Conservation (phyloP, 2,329 filamentous ascomycete species). For the Aureobasidium sp. region DNA sequence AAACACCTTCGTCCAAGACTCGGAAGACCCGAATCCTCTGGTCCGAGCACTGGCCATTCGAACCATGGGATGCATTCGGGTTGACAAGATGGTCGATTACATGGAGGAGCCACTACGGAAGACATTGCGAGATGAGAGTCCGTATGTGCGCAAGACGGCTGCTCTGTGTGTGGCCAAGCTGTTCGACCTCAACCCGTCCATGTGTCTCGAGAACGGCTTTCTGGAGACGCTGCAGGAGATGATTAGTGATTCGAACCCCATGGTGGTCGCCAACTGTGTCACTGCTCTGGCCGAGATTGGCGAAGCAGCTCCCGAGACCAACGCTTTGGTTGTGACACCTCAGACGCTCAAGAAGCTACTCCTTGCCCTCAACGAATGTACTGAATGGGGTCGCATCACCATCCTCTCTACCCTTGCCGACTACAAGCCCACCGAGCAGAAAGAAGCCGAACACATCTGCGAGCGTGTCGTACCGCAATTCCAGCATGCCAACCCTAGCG, state of each 20-base stretch:
- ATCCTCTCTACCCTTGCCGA: slow-evolving; percentile 85
- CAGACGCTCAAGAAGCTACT: slow-evolving; percentile 88
- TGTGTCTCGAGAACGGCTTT: slow-evolving; percentile 97
- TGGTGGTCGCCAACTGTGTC: slow-evolving; percentile 98
- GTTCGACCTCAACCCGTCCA: slow-evolving; percentile 83
- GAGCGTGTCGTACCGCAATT: slow-evolving; percentile 95
- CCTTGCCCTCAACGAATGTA: slow-evolving; percentile 95
- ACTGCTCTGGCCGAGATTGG: slow-evolving; percentile 87
- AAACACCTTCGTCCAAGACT: slow-evolving; percentile 98
- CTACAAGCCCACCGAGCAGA: slow-evolving; percentile 78
- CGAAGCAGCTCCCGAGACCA: slow-evolving; percentile 84
- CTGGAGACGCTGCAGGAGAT: slow-evolving; percentile 88
- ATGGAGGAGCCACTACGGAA: slow-evolving; percentile 98
- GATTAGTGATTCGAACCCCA: slow-evolving; percentile 95
- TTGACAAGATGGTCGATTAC: slow-evolving; percentile 99
- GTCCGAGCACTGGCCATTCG: slow-evolving; percentile 91
- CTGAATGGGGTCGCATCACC: slow-evolving; percentile 94
- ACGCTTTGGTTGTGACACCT: slow-evolving; percentile 74
- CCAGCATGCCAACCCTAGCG: slow-evolving; percentile 95
- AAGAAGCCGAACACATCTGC: slow-evolving; percentile 97
- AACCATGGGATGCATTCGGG: slow-evolving; percentile 97
- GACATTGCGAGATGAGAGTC: slow-evolving; percentile 92
- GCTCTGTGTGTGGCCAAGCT: slow-evolving; percentile 97
- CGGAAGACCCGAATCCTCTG: slow-evolving; percentile 94
- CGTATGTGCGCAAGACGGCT: slow-evolving; percentile 96